Base-by-base conservation (phyloP, 495 filamentous ascomycete genomes). In the Acidiella bohemica region DNA sequence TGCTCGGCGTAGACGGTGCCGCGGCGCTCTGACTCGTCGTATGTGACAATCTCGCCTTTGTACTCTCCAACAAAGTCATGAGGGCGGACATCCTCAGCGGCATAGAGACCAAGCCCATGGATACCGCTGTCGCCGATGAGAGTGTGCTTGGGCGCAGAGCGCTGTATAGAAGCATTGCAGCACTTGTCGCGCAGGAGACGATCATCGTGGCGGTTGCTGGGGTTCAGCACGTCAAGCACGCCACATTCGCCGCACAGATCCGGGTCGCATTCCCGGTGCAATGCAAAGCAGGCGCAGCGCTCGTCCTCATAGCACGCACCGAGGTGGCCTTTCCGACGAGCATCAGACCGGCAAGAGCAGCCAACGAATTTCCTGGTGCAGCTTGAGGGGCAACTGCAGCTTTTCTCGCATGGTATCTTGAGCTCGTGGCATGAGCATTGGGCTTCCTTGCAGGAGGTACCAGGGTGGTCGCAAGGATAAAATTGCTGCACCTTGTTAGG, bases 221-320 rank as follows among this genome's bases (percentile, higher is more conserved):
- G 79, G 53, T 81, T 71, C 5, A 76, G 62, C 1, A 74, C 66
- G 30, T 78, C 75, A 8, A 46, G 49, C 0, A 76, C 78, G 13
- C 79, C 79, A 45, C 80, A 84, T 8, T 59, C 64, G 12, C 65
- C 62, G 51, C 80, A 85, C 19, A 82, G 61, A 26, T 78, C 71
- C 0, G 77, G 68, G 47, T 83, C 80, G 47, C 80, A 85, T 56
- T 85, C 80, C 4, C 80, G 68, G 47, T 75, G 74, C 31, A 76
- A 62, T 39, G 62, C 56, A 14, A 66, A 56, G 49, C 78, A 82
- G 14, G 66, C 67, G 53, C 78, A 82, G 8, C 65, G 64, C 16
- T 51, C 54, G 27, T 72, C 67, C 36, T 44, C 60, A 39, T 36
- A 44, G 46, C 76, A 80, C 1, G 66, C 62, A 4, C 37, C n/a